Evolutionary conservation across 208 protist species (phyloP).

Genomic region (Lotmaria passim): DNA sequence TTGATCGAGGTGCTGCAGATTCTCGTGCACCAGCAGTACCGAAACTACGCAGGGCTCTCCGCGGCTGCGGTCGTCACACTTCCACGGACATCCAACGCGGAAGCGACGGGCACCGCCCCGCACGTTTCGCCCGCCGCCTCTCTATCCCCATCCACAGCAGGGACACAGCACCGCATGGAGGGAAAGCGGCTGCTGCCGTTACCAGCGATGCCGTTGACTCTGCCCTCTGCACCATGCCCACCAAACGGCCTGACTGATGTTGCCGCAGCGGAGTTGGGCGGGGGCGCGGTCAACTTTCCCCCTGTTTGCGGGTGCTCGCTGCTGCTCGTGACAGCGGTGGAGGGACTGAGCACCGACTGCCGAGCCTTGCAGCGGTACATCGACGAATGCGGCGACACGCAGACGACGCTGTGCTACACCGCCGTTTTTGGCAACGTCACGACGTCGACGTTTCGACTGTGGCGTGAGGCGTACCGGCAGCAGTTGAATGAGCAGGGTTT

Average conservation of each 20-base stretch:
- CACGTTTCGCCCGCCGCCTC: neutral
- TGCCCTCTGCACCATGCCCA: too few relatives aligned
- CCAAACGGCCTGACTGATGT: too few relatives aligned
- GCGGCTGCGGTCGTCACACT: neutral
- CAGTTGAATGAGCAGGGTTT: conserved; percentile 62
- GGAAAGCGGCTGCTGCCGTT: conserved; percentile 1
- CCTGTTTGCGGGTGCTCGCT: conserved; percentile 46
- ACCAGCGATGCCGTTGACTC: neutral
- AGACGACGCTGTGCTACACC: conserved; percentile 68
- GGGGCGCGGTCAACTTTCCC: neutral
- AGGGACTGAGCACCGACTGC: conserved; percentile 40
- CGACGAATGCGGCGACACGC: conserved; percentile 78
- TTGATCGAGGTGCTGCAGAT: conserved; percentile 46
- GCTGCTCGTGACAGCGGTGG: conserved; percentile 66
- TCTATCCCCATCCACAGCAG: neutral
- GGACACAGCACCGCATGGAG: conserved; percentile 3
- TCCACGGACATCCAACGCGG: neutral
- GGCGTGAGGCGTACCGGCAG: conserved; percentile 71
- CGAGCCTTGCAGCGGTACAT: conserved; percentile 80
- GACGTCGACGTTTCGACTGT: conserved; percentile 37
- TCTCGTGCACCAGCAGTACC: conserved; percentile 58
- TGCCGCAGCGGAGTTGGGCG: neutral
- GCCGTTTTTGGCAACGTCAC: conserved; percentile 48
- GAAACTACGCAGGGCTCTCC: conserved; percentile 4
- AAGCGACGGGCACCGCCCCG: neutral